phyloP scores from a whole-genome alignment of 2,329 filamentous ascomycete species.

The Diaporthe vaccinii region DNA sequence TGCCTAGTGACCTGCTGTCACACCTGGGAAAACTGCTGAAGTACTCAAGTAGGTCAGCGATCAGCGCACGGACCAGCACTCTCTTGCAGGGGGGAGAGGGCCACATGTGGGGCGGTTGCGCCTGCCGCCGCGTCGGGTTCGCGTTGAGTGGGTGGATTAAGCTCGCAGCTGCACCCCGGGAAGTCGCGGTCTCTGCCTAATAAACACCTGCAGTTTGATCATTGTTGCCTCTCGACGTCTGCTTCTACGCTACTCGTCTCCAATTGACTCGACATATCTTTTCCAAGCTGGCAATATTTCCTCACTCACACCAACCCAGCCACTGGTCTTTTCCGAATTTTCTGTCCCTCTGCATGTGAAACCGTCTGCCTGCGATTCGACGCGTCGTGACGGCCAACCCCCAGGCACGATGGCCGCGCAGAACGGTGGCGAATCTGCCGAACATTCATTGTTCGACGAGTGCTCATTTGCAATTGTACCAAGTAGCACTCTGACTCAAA shows the following conservation, averaged over 20 bases:
- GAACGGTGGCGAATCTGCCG: background rate
- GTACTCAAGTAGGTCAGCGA: background rate
- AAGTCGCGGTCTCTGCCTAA: slow-evolving; percentile 28
- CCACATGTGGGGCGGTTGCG: background rate
- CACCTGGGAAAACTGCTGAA: background rate
- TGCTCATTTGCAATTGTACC: slow-evolving; percentile 37
- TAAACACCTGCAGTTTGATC: slow-evolving; percentile 13
- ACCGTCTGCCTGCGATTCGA: slow-evolving; percentile 5
- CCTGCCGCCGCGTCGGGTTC: slow-evolving; percentile 30
- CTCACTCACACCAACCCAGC: background rate
- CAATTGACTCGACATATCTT: background rate
- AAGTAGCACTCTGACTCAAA: slow-evolving; percentile 31
- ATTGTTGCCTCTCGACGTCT: background rate
- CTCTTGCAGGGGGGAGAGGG: too few species aligned
- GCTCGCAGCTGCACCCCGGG: slow-evolving; percentile 7
- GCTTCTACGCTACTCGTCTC: background rate
- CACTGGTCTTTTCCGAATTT: background rate
- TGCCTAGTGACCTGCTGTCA: background rate
- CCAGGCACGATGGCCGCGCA: slow-evolving; percentile 31
- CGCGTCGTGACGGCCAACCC: slow-evolving; percentile 22
- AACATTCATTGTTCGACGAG: slow-evolving; percentile 24
- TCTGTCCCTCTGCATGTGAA: background rate
- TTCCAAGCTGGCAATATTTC: background rate
- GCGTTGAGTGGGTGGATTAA: slow-evolving; percentile 30
- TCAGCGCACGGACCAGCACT: background rate